These are phyloP conservation scores for Ocimum tenuiflorum DNA, from an alignment of 257 asterid genomes.

Conservation along the genomic window DNA sequence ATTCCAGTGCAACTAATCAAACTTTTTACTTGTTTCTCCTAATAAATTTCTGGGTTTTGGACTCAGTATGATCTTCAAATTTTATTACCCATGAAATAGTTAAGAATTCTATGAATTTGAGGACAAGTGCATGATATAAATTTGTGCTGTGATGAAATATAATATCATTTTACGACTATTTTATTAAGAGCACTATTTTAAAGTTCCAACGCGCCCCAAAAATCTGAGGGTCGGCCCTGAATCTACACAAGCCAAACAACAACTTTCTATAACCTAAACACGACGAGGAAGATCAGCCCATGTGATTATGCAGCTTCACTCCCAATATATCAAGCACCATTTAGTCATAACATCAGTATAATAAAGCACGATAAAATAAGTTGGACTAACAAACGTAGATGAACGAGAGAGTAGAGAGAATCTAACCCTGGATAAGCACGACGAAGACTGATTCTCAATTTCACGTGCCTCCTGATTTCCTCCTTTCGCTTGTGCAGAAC, in stretches of 20 bases:
- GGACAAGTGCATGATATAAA: too few relatives aligned
- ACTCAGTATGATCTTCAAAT: too few relatives aligned
- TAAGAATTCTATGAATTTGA: too few relatives aligned
- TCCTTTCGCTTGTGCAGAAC: conserved; percentile 37
- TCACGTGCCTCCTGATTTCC: conserved; percentile 30
- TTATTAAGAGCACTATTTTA: too few relatives aligned
- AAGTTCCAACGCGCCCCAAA: too few relatives aligned
- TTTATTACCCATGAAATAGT: too few relatives aligned
- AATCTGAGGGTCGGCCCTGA: too few relatives aligned
- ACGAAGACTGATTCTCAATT: conserved; percentile 35
- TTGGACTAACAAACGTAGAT: neutral
- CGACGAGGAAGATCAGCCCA: neutral
- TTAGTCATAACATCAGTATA: neutral
- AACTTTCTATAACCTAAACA: neutral
- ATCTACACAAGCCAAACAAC: neutral
- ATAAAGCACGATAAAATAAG: conserved; percentile 2
- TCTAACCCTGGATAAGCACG: conserved; percentile 60
- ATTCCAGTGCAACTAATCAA: too few relatives aligned
- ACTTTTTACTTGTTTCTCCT: too few relatives aligned
- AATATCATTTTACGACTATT: too few relatives aligned
- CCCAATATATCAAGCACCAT: neutral
- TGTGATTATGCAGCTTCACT: neutral
- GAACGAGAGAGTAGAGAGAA: conserved; percentile 11
- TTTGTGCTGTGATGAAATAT: too few relatives aligned
- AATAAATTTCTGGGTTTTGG: too few relatives aligned